These are phyloP conservation scores for Calonectria pseudoturangicola DNA, from an alignment of 2,329 filamentous ascomycete genomes.

Conservation along the genomic window DNA sequence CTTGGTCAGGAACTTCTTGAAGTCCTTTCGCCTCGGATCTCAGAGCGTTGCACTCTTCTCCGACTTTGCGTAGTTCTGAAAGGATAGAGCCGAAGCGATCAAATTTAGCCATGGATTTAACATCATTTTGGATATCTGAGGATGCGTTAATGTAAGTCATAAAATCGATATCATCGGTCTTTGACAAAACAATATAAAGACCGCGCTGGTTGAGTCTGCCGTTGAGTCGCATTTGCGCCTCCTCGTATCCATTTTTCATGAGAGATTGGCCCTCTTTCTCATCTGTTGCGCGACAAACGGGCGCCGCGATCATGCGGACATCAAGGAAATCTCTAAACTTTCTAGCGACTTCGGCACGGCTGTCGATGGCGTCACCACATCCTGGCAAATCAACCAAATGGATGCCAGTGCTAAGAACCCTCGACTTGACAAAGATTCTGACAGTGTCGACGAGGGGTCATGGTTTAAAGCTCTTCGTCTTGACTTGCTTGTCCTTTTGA, in stretches of 20 bases:
- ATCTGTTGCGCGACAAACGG: slow-evolving; percentile 53
- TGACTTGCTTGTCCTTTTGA: neutral
- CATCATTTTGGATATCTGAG: neutral
- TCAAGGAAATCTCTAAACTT: slow-evolving; percentile 47
- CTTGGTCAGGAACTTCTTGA: neutral
- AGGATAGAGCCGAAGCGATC: neutral
- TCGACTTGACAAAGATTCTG: slow-evolving; percentile 65
- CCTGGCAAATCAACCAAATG: slow-evolving; percentile 73
- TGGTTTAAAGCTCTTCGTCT: slow-evolving; percentile 45
- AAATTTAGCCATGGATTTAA: neutral
- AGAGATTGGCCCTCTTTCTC: slow-evolving; percentile 50
- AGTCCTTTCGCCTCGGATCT: neutral
- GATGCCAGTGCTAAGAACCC: slow-evolving; percentile 68
- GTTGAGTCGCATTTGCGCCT: slow-evolving; percentile 54
- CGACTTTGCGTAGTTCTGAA: neutral
- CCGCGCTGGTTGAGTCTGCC: slow-evolving; percentile 49
- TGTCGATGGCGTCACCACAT: slow-evolving; percentile 63
- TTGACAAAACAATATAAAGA: slow-evolving; percentile 55
- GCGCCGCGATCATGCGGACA: slow-evolving; percentile 55
- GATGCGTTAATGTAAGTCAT: slow-evolving; percentile 26
- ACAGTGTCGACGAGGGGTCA: slow-evolving; percentile 63
- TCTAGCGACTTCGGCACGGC: slow-evolving; percentile 52
- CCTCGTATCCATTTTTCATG: slow-evolving; percentile 51
- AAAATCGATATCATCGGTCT: slow-evolving; percentile 53
- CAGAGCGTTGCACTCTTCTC: neutral